Evolutionary conservation across 805 yeast genomes (phyloP).

Genomic region (Schizosaccharomyces osmophilus): DNA sequence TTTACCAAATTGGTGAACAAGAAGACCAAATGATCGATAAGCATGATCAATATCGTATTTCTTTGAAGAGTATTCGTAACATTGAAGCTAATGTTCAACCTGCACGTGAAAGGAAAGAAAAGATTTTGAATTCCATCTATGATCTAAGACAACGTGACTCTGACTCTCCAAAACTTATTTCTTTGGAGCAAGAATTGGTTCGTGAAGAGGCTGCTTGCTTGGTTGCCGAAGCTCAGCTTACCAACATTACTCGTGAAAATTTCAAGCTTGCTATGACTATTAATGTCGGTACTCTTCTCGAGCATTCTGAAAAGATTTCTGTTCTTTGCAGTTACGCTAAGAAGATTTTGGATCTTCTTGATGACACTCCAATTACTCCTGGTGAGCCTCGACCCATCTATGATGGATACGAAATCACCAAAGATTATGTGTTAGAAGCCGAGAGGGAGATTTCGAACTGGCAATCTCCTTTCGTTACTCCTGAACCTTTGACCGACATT

Average conservation of each 20-base stretch:
- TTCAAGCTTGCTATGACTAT: slow-evolving; percentile 91
- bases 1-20: slow-evolving; percentile 89
- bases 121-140: slow-evolving; percentile 92
- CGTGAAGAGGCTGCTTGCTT: slow-evolving; percentile 97
- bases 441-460: slow-evolving; percentile 87
- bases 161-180: slow-evolving; percentile 81
- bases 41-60: slow-evolving; percentile 92
- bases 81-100: slow-evolving; percentile 97
- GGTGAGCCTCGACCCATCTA: slow-evolving; percentile 97
- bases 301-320: slow-evolving; percentile 85
- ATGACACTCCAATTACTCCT: slow-evolving; percentile 92
- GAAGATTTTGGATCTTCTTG: slow-evolving; percentile 82
- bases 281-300: slow-evolving; percentile 88
- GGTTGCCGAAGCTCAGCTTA: slow-evolving; percentile 96
- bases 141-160: slow-evolving; percentile 96
- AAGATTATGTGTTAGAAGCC: slow-evolving; percentile 91
- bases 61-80: slow-evolving; percentile 81
- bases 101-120: slow-evolving; percentile 90
- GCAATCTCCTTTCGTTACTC: slow-evolving; percentile 23
- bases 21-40: slow-evolving; percentile 96
- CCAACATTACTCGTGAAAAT: slow-evolving; percentile 94
- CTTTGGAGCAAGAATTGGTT: slow-evolving; percentile 92
- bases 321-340: slow-evolving; percentile 97
- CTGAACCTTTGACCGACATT: neutral
- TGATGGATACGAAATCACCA: slow-evolving; percentile 94